Conservation (phyloP, 1,284 basidiomycete species). For the Acaromyces ingoldii region DNA sequence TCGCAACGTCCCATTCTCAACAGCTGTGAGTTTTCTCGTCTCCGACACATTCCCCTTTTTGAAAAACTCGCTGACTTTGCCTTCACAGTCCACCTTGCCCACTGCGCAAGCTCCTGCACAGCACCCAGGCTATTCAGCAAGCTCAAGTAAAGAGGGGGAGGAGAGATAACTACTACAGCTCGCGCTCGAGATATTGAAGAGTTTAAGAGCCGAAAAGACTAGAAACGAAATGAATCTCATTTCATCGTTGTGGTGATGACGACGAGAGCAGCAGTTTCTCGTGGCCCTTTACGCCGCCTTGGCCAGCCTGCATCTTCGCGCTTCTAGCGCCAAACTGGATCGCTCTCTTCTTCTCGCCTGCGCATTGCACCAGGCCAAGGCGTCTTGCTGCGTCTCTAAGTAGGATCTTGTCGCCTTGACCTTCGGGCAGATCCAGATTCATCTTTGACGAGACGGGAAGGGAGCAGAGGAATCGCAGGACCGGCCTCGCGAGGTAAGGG, state of each 20-base stretch:
- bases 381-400: conserved; percentile 56
- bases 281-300: conserved; percentile 46
- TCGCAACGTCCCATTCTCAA: no score
- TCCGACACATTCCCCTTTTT: no score
- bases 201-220: no score
- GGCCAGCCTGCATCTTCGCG: conserved; percentile 71
- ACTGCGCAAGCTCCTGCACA: conserved; percentile 10
- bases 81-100: conserved; percentile 13
- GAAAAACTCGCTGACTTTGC: background rate
- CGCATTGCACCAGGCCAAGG: conserved; percentile 55
- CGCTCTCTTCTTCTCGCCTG: conserved; percentile 71
- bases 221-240: no score
- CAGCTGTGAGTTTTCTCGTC: background rate
- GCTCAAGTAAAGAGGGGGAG: conserved; percentile 3
- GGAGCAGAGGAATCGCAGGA: conserved; percentile 56
- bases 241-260: no score
- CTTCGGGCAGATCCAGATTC: conserved; percentile 53
- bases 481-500: conserved; percentile 33
- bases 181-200: no score
- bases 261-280: conserved; percentile 18
- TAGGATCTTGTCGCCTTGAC: conserved; percentile 79
- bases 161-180: background rate
- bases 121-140: conserved; percentile 13
- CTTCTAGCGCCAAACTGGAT: conserved; percentile 94
- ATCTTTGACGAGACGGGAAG: conserved; percentile 75